Conservation (phyloP, 345 rosid genomes). For the Cardamine occulta region DNA sequence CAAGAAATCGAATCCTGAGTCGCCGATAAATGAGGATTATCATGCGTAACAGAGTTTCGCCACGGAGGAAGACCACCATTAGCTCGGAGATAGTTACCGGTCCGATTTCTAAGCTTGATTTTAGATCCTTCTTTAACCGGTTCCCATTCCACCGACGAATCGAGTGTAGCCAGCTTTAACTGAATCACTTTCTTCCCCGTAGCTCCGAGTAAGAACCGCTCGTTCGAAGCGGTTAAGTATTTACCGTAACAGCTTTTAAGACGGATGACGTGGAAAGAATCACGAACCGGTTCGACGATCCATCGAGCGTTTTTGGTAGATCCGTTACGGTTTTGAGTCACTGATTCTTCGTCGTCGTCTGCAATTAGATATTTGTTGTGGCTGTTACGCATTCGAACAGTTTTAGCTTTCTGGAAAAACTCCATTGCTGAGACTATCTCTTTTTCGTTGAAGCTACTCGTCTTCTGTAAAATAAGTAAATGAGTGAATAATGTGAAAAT, state of each 20-base stretch:
- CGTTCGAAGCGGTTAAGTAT: constrained; percentile 84
- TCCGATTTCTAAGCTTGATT: constrained; percentile 59
- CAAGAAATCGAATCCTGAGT: constrained; percentile 74
- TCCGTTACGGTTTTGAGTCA: constrained; percentile 69
- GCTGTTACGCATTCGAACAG: constrained; percentile 71
- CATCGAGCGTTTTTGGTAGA: constrained; percentile 63
- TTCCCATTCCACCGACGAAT: constrained; percentile 75
- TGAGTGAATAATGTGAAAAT: background rate
- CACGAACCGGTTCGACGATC: constrained; percentile 69
- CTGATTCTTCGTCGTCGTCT: constrained; percentile 73
- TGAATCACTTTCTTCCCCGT: constrained; percentile 79
- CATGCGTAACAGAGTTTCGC: constrained; percentile 83
- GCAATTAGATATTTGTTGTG: constrained; percentile 80
- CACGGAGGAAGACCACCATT: constrained; percentile 79
- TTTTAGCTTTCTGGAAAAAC: constrained; percentile 70
- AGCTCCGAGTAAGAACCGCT: constrained; percentile 74
- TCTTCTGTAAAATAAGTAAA: constrained; percentile 10
- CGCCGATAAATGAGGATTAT: constrained; percentile 60
- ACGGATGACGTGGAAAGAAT: constrained; percentile 55
- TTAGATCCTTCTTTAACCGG: constrained; percentile 62
- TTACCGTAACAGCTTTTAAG: constrained; percentile 70
- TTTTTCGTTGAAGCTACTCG: constrained; percentile 27
- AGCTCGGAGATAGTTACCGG: constrained; percentile 70
- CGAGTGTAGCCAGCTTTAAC: constrained; percentile 53
- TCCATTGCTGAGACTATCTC: constrained; percentile 61